These are phyloP conservation scores for Penicillium turbatum DNA, from an alignment of 495 filamentous ascomycete genomes.

Conservation along the genomic window DNA sequence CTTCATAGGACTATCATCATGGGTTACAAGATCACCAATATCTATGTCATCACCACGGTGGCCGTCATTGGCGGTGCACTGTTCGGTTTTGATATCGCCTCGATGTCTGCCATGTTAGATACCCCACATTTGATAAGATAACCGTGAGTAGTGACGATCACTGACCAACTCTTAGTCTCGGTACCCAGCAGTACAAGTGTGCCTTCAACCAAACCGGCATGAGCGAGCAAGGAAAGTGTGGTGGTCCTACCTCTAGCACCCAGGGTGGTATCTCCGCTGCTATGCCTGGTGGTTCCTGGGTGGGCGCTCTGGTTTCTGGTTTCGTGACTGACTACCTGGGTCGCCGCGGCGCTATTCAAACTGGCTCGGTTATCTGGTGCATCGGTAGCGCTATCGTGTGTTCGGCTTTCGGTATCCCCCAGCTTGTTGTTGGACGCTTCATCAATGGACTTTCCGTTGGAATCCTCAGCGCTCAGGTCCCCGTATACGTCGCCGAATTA, in stretches of 20 bases:
- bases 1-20: slow-evolving; percentile 8
- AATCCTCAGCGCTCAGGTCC: slow-evolving; percentile 72
- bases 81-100: slow-evolving; percentile 72
- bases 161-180: slow-evolving; percentile 23
- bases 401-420: slow-evolving; percentile 66
- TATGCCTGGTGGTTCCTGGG: slow-evolving; percentile 70
- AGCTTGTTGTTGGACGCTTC: slow-evolving; percentile 67
- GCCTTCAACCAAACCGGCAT: slow-evolving; percentile 53
- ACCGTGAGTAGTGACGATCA: not conserved
- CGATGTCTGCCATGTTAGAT: slow-evolving; percentile 63
- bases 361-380: slow-evolving; percentile 58
- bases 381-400: slow-evolving; percentile 63
- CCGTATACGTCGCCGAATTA: slow-evolving; percentile 72
- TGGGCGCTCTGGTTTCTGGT: slow-evolving; percentile 62
- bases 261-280: slow-evolving; percentile 59
- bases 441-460: slow-evolving; percentile 73
- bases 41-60: slow-evolving; percentile 30
- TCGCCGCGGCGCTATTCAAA: slow-evolving; percentile 60
- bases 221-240: slow-evolving; percentile 34
- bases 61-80: slow-evolving; percentile 53
- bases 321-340: slow-evolving; percentile 61
- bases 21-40: slow-evolving; percentile 27
- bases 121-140: not conserved
- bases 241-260: slow-evolving; percentile 44
- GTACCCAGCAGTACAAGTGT: slow-evolving; percentile 52